These are phyloP conservation scores for Choiromyces venosus DNA, from an alignment of 495 filamentous ascomycete species.

Conservation along the genomic window DNA sequence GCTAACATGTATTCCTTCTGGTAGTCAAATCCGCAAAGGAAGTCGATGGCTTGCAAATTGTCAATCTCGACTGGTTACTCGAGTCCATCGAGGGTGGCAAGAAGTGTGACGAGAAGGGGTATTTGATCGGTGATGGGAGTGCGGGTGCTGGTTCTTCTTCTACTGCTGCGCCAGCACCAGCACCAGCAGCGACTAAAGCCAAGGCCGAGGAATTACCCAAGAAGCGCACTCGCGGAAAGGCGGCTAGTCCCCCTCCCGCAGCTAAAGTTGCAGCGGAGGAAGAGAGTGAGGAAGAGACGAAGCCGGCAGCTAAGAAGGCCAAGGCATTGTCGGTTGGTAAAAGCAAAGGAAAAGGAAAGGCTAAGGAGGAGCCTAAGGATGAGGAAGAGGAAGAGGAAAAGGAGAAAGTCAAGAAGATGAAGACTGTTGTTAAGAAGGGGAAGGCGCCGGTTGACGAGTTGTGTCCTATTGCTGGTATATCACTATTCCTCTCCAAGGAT, in stretches of 20 bases:
- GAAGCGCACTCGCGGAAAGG: constrained; percentile 9
- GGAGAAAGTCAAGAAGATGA: constrained; percentile 54
- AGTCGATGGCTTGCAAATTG: constrained; percentile 53
- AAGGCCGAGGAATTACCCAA: constrained; percentile 19
- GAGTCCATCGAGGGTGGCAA: constrained; percentile 48
- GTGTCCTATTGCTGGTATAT: constrained; percentile 28
- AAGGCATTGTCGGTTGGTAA: constrained; percentile 42
- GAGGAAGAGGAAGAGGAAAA: constrained; percentile 44
- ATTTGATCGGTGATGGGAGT: constrained; percentile 41
- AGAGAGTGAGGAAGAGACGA: constrained; percentile 40
- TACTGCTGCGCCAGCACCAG: constrained; percentile 3
- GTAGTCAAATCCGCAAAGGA: constrained; percentile 48
- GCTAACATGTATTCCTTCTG: constrained; percentile 8
- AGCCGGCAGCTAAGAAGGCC: constrained; percentile 46
- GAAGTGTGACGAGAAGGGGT: constrained; percentile 47
- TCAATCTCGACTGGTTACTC: constrained; percentile 59
- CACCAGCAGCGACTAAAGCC: constrained; percentile 11
- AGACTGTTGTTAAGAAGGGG: constrained; percentile 45
- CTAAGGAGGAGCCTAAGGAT: constrained; percentile 17
- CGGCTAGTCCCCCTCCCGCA: constrained; percentile 11
- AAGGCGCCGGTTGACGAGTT: constrained; percentile 50
- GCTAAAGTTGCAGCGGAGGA: constrained; percentile 11
- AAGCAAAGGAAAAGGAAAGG: constrained; percentile 27
- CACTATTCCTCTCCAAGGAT: not conserved
- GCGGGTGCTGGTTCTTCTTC: not conserved